Evolutionary conservation across 768 basidiomycete species (phyloP).

Genomic region (Suillus cothurnatus): DNA sequence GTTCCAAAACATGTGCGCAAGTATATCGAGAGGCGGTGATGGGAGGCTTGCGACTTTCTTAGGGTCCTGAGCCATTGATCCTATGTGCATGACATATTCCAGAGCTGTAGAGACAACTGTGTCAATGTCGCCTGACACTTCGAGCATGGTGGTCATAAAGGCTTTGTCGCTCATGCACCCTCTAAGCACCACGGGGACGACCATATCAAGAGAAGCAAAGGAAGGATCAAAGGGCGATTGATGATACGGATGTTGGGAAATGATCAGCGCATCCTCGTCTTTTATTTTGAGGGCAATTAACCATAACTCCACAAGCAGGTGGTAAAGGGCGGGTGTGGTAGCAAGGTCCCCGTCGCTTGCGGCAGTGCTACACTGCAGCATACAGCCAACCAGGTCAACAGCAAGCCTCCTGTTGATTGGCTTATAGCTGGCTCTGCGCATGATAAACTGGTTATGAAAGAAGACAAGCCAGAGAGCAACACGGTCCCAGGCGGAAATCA

Average conservation of each 20-base stretch:
- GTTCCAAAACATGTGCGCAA: neutral
- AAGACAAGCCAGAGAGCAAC: neutral
- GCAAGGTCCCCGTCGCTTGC: too few species aligned
- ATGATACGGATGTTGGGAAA: too few species aligned
- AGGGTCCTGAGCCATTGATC: neutral
- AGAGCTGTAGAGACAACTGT: neutral
- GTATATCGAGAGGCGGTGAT: neutral
- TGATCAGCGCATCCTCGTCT: neutral
- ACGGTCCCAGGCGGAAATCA: neutral
- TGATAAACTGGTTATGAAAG: neutral
- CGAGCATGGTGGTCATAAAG: neutral
- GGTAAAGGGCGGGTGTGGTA: neutral
- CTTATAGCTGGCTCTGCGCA: conserved; percentile 1
- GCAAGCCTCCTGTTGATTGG: neutral
- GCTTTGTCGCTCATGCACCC: neutral
- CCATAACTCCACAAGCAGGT: neutral
- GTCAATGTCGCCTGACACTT: neutral
- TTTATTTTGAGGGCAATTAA: neutral
- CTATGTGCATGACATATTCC: neutral
- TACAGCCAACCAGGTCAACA: neutral
- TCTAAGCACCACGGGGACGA: too few species aligned
- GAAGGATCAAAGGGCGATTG: neutral
- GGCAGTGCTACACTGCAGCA: neutral
- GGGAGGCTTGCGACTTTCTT: too few species aligned
- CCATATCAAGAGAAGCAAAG: neutral